Conservation (phyloP, 2,329 filamentous ascomycete species). For the Falciphora oryzae region DNA sequence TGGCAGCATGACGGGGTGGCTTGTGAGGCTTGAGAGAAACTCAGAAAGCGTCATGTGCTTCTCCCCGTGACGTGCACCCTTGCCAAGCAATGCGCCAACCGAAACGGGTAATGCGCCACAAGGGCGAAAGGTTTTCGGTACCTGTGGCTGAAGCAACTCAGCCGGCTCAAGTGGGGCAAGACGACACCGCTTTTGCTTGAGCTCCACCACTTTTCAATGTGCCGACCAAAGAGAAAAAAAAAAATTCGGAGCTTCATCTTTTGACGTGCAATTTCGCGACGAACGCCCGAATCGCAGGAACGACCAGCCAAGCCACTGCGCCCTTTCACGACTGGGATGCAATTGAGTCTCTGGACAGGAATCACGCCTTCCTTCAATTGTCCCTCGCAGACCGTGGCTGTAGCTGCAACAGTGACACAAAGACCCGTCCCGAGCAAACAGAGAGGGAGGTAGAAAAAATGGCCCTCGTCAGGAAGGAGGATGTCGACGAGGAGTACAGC, state of each 20-base stretch:
- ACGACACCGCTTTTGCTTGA: neutral
- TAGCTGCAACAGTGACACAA: conserved; percentile 7
- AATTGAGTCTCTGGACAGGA: conserved; percentile 9
- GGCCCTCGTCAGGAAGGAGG: conserved; percentile 19
- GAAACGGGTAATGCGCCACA: neutral
- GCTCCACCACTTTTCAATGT: conserved; percentile 8
- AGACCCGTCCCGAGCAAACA: neutral
- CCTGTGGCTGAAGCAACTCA: neutral
- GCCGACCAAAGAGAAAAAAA: conserved; percentile 8
- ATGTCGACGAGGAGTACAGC: conserved; percentile 70
- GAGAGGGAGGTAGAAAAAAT: neutral
- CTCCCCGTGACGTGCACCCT: neutral
- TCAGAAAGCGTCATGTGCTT: neutral
- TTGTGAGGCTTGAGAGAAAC: too few relatives aligned
- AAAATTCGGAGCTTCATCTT: conserved; percentile 9
- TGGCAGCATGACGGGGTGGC: too few relatives aligned
- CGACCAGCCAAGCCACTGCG: conserved; percentile 8
- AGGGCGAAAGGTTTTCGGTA: neutral
- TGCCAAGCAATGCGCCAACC: neutral
- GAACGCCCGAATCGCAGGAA: conserved; percentile 3
- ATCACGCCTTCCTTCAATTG: conserved; percentile 2
- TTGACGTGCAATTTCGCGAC: conserved; percentile 4
- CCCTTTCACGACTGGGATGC: conserved; percentile 1
- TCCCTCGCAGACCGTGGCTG: conserved; percentile 6
- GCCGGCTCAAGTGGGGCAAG: neutral